A percentile compares a stretch with the other conserved stretches of the same genome.
These are phyloP conservation scores for Eucalyptus caleyi DNA, from an alignment of 345 rosid species.

Conservation along the genomic window DNA sequence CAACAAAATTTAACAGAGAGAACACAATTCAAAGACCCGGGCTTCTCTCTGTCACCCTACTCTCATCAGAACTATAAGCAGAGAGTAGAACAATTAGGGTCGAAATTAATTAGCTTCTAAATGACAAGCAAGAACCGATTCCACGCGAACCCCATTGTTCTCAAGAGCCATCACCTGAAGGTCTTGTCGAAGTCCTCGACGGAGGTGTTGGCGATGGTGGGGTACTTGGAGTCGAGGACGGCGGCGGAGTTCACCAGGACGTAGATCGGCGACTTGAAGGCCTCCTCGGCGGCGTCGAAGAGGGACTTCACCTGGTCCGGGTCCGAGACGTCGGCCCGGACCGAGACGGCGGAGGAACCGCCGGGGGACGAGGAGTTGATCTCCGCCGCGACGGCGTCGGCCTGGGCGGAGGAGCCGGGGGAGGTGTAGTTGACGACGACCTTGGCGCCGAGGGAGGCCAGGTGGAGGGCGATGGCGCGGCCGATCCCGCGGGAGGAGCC, in stretches of 20 bases:
- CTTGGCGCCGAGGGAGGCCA: slow-evolving; percentile 22
- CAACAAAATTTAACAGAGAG: background rate
- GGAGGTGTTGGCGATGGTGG: slow-evolving; percentile 13
- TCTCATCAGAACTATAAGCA: background rate
- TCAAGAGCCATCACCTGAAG: slow-evolving; percentile 3
- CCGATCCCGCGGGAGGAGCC: slow-evolving; percentile 40
- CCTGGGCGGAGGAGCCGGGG: slow-evolving; percentile 1
- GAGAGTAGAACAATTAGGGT: background rate
- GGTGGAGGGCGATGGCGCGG: slow-evolving; percentile 18
- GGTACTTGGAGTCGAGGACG: slow-evolving; percentile 6
- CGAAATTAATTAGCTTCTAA: background rate
- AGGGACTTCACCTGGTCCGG: slow-evolving; percentile 22
- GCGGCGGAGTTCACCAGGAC: slow-evolving; percentile 30
- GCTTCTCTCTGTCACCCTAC: background rate
- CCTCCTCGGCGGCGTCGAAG: slow-evolving; percentile 23
- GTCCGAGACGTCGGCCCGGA: slow-evolving; percentile 18
- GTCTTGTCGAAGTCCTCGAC: slow-evolving; percentile 21
- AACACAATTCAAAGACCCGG: too few species aligned
- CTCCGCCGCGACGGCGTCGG: slow-evolving; percentile 6
- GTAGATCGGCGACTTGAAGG: slow-evolving; percentile 13
- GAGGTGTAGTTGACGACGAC: slow-evolving; percentile 20
- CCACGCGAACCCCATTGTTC: background rate
- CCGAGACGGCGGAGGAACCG: slow-evolving; percentile 1
- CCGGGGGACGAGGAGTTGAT: slow-evolving; percentile 2
- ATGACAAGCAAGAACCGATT: background rate